Base-by-base conservation (phyloP, 768 basidiomycete species). In the Psilocybe cubensis region DNA sequence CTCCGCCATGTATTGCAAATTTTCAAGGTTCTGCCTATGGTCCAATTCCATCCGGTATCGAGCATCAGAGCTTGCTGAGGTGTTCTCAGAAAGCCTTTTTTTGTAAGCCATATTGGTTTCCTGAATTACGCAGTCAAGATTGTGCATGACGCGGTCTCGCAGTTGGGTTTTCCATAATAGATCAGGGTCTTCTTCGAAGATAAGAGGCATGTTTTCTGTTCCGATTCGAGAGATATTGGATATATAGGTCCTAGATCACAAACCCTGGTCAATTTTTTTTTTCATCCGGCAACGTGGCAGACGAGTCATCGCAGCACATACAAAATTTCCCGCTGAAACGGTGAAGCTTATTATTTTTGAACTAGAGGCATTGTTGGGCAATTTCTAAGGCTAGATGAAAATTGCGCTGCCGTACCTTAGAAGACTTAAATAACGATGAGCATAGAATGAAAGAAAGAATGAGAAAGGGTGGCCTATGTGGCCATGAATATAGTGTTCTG, bases 101-200 rank as follows among this genome's bases (percentile, higher is more conserved):
- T 68, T 60, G 54, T 67, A 67, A 24, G 67, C 60, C 2, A 40
- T 52, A 20, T 63, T 58, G 18, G 63, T 61, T 27, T 68, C 63
- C 25, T 57, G 54, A 0, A 71, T 58, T 42, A 66, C 57, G 25
- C 54, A 54, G n/a, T 68, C 66, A 24, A 69, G 61, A 51, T 67
- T 66, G 18, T 63, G 62, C 63, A 63, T 64, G 52, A 71, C 57
- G n/a, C 64, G 65, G 31, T 63, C 56, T 20, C 66, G 65, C 33
- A 68, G 45, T 23, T 58, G 57, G 43, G 52, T 51, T 58, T 68
- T 68, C 68, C 68, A 71, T 29, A 33, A 8, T 1, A 38, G 40
- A 18, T 64, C 58, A 20, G 41, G 38, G 18, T 58, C 47, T 17
- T 28, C 43, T 20, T 57, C 59, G 28, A 57, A 5, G 28, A 54